A percentile compares a stretch with the other conserved stretches of the same genome.
phyloP scores from a whole-genome alignment of 2,329 filamentous ascomycete species.

The Daldinia sp. region DNA sequence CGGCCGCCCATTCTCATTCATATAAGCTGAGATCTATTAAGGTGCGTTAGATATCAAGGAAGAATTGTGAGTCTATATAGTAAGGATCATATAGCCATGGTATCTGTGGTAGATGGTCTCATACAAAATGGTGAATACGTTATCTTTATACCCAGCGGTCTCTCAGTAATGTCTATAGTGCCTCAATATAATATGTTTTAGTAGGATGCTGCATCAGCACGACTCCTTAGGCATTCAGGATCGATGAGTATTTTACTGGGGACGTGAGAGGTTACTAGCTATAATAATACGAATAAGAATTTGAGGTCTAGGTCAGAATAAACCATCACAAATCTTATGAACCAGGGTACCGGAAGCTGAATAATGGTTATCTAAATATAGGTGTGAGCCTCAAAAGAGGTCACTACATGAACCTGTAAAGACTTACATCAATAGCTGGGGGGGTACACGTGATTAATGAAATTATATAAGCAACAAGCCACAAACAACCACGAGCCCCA shows the following conservation, averaged over 20 bases:
- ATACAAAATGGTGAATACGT: not conserved
- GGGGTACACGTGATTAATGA: constrained; percentile 21
- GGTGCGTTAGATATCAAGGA: not conserved
- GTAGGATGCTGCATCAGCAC: not conserved
- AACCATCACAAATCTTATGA: not conserved
- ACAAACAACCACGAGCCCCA: constrained; percentile 16
- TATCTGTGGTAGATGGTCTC: not conserved
- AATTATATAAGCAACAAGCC: constrained; percentile 2
- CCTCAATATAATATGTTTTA: not conserved
- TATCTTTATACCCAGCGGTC: not conserved
- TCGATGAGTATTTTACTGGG: not conserved
- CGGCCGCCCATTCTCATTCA: not conserved
- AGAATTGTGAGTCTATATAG: not conserved
- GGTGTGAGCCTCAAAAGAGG: constrained; percentile 8
- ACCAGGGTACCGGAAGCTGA: not conserved
- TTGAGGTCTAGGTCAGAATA: not conserved
- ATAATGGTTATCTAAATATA: not conserved
- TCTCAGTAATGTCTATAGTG: not conserved
- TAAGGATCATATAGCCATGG: not conserved
- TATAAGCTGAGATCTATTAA: not conserved
- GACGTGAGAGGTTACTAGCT: not conserved
- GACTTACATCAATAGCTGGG: not conserved
- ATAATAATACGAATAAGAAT: not conserved
- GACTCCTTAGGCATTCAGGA: not conserved
- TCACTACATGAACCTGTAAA: not conserved